Evolutionary conservation across 2,329 filamentous ascomycete species (phyloP), one percentile per base, ranked within the genome.

Genomic region (Claviceps quebecensis): DNA sequence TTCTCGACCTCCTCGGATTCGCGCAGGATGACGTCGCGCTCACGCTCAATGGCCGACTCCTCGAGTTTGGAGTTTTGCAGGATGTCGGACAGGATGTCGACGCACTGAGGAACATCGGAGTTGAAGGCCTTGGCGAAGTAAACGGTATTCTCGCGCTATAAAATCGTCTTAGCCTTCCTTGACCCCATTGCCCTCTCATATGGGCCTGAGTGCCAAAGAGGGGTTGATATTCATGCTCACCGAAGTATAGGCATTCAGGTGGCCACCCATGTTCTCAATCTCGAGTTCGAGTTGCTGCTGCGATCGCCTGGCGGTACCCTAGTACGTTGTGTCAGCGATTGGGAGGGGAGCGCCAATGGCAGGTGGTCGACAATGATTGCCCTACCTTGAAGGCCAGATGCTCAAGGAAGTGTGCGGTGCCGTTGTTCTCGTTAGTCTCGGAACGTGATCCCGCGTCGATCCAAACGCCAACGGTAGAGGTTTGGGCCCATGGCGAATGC

Each of bases 111-210:
- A 56, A 97, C 89, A 69, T 98, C 91, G 72, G 86, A 83, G 78
- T 98, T 98, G 79, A 98, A 95, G 58, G 91, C 85, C 77, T 97
- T 96, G 73, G 93, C 93, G 72, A 97, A 98, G 81, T 98, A 98
- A 67, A 98, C 93, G 64, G 93, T 98, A 81, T 96, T 97, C 74
- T 98, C 93, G 71, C 93, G 88, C 90, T 87, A 64, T 57, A 56
- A 56, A 52, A 51, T 47, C 47, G 16, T 50, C 55, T 67, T 60
- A 67, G 64, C 53, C 47, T 52, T 11, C 34, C n/a, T n/a, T 48
- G 44, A 37, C 39, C 54, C 56, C 34, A 51, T 43, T 49, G 17
- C n/a, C 45, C 19, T 60, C 56, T 58, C 54, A 56, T 56, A 47
- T 54, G 29, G 29, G 29, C 29, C 29, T 34, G 53, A 63, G 63